Evolutionary conservation across 331 rosid species (phyloP).

Genomic region (Rosa hybrid): DNA sequence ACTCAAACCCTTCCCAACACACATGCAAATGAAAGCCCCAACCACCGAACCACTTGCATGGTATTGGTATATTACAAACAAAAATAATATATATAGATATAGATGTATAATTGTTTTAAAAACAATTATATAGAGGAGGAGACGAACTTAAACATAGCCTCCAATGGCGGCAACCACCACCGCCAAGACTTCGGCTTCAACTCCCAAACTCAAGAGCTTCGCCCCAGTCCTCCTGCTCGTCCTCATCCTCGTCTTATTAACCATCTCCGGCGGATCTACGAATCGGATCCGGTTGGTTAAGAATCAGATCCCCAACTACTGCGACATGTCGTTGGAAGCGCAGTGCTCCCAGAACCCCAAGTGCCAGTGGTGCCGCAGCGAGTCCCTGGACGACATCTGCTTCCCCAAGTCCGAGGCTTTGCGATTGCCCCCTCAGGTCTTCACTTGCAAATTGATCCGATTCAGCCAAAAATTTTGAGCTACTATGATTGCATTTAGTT

Average conservation of each 20-base stretch:
- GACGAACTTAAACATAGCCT: no score
- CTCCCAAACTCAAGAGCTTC: slow-evolving; percentile 9
- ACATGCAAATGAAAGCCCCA: no score
- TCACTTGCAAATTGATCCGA: slow-evolving; percentile 47
- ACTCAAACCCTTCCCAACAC: no score
- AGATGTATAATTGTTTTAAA: no score
- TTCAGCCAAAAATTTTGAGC: slow-evolving; percentile 14
- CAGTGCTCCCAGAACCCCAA: slow-evolving; percentile 60
- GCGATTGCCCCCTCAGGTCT: slow-evolving; percentile 79
- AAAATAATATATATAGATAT: no score
- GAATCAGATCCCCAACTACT: slow-evolving; percentile 50
- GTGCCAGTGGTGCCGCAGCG: slow-evolving; percentile 89
- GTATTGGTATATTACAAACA: no score
- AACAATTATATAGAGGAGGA: no score
- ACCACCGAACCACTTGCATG: no score
- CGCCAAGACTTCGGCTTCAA: background rate
- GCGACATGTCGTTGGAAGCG: slow-evolving; percentile 37
- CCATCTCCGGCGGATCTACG: slow-evolving; percentile 26
- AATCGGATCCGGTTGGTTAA: slow-evolving; percentile 21
- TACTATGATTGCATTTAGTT: background rate
- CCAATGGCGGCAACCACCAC: background rate
- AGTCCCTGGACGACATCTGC: slow-evolving; percentile 71
- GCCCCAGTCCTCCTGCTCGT: slow-evolving; percentile 28
- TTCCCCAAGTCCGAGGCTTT: slow-evolving; percentile 68
- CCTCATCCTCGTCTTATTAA: slow-evolving; percentile 20